A percentile compares a stretch with the other conserved stretches of the same genome.
Conservation (phyloP, 2,329 filamentous ascomycete genomes). For the Ophiocordyceps camponoti-rufipedis region DNA sequence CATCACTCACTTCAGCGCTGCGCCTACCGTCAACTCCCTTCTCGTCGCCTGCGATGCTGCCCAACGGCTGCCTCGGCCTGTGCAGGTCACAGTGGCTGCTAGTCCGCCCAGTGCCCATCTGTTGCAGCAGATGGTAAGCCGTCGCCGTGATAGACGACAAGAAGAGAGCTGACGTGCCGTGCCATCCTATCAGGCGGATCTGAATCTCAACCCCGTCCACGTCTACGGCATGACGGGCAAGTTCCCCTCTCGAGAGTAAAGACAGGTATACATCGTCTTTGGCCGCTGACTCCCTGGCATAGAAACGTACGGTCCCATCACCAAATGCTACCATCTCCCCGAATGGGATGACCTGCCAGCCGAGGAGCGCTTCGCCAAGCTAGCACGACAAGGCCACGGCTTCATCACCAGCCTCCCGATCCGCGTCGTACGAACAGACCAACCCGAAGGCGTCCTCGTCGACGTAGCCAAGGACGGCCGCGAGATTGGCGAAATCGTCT, state of each 20-base stretch:
- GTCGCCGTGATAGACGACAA: not conserved
- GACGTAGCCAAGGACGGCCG: constrained; percentile 29
- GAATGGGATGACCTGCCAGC: constrained; percentile 58
- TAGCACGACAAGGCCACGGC: constrained; percentile 89
- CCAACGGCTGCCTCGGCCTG: constrained; percentile 45
- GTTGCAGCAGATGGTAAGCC: constrained; percentile 75
- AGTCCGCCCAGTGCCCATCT: constrained; percentile 78
- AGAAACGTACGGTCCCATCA: constrained; percentile 89
- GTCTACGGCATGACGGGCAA: constrained; percentile 61
- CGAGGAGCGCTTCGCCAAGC: constrained; percentile 67
- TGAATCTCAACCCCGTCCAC: constrained; percentile 83
- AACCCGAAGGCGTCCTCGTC: constrained; percentile 36
- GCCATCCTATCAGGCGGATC: constrained; percentile 17
- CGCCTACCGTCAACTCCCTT: constrained; percentile 89
- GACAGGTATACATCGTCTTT: too few relatives aligned
- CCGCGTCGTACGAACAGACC: constrained; percentile 65
- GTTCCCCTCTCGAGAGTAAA: not conserved
- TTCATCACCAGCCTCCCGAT: constrained; percentile 69
- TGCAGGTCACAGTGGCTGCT: constrained; percentile 82
- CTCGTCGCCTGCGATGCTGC: constrained; percentile 70
- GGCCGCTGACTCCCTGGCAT: not conserved
- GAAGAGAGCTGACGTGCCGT: not conserved
- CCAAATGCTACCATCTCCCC: constrained; percentile 78
- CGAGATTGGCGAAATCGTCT: constrained; percentile 48
- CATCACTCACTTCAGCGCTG: constrained; percentile 90